Evolutionary conservation across 306 rosid genomes (phyloP), one percentile per base, ranked within the genome.

Genomic region (Castanea mollissima): DNA sequence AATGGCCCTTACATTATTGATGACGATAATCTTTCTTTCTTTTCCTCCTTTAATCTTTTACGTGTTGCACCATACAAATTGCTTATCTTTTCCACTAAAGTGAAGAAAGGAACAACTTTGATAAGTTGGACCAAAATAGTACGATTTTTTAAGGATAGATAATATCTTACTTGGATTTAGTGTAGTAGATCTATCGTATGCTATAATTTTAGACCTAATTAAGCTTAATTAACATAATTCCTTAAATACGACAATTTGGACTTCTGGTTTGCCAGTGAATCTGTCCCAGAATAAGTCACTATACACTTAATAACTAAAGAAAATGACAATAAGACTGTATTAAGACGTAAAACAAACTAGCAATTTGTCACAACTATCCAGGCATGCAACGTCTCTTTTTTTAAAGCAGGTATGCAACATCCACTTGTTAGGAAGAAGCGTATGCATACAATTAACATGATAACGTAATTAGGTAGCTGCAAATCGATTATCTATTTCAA

Each of bases 31-130:
- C 76, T 6, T 44, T 51, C 34, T 78, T 74, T 57, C 67, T 63
- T 34, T 25, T 5, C 35, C 15, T 49, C 15, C 15, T 64, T 64
- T 63, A 29, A 13, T 27, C n/a, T 13, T 63, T 55, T 4, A 41
- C 49, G 69, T 78, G 76, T 69, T 80, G 31, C 69, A 56, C 63
- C 41, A 52, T 20, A 59, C 57, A 23, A 81, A 73, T 81, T 81
- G 59, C n/a, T 71, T 76, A 58, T 9, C 84, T 75, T 83, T 83
- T 20, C 31, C 65, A 59, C 14, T 59, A 23, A 11, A 16, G 15
- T 64, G 44, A 27, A 54, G 58, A 84, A 84, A 87, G 80, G 54
- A 75, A 49, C 76, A 78, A 79, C 78, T 10, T 63, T 58, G 78
- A 75, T 73, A 74, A 73, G 60, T 74, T 56, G 56, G 73, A 29